Evolutionary conservation across 2,329 filamentous ascomycete species (phyloP), one percentile per base, ranked within the genome.

Genomic region (Aspergillus novoparasiticus): DNA sequence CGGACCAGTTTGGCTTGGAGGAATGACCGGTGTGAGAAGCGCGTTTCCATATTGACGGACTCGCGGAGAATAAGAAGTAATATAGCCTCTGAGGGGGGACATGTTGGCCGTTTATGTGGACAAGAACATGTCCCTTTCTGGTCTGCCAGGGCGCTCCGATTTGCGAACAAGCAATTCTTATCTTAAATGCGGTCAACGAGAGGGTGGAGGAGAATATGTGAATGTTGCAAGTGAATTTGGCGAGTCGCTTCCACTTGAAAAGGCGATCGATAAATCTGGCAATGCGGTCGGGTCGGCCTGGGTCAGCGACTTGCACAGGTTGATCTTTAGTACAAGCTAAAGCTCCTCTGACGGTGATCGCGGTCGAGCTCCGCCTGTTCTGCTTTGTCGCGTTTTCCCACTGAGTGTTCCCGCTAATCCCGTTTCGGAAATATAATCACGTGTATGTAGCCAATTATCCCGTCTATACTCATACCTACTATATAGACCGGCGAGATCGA

Each of bases 1-100:
- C 45, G 90, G 87, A 28, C 88, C 89, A 62, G 84, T 83, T 69
- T 89, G 85, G 66, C 88, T 89, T 60, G 86, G 86, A 66, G 90
- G 91, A 65, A 94, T 86, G 66, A 95, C 89, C 41, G 94, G 94
- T 28, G 92, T 92, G 65, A 97, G 87, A 60, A 98, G 88, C 43
- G 94, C 92, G 82, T 98, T 98, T 77, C 90, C 92, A 82, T 96
- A 97, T 68, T 89, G 87, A 76, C 94, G 92, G 74, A 98, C 82
- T 74, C 94, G 91, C 67, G 94, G 92, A 79, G 94, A 93, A 81
- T 96, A 97, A 75, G 90, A 93, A 61, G 93, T 94, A 71, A 95
- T 89, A 75, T 96, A 95, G 50, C 93, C 92, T 82, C 97, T 92
- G 55, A 93, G 93, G 69, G 86, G 85, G 73, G 85, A 82, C 76